A percentile compares a stretch with the other conserved stretches of the same genome.
These are phyloP conservation scores for Xylaria scruposa DNA, from an alignment of 495 filamentous ascomycete species.

Conservation along the genomic window DNA sequence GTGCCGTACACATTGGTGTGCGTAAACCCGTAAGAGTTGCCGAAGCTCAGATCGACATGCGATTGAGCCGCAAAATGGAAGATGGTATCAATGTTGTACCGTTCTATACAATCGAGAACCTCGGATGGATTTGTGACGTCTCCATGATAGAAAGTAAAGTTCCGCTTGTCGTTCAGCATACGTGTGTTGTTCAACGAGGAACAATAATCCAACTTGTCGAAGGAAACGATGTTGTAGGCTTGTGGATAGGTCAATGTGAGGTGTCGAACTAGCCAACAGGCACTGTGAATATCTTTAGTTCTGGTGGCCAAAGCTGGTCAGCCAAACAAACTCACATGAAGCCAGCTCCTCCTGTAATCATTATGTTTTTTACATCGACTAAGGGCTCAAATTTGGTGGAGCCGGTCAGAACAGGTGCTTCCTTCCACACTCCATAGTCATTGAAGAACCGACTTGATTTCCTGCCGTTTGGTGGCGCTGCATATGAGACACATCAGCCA, in stretches of 20 bases:
- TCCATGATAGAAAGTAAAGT: conserved; percentile 78
- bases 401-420: conserved; percentile 68
- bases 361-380: conserved; percentile 70
- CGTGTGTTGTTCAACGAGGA: conserved; percentile 74
- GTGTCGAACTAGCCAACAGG: conserved; percentile 77
- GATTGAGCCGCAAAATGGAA: conserved; percentile 81
- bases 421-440: conserved; percentile 65
- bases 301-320: background rate
- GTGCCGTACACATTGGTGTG: conserved; percentile 76
- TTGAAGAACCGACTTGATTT: conserved; percentile 49
- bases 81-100: conserved; percentile 72
- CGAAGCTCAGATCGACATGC: conserved; percentile 75
- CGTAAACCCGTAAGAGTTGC: conserved; percentile 74
- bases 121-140: conserved; percentile 68
- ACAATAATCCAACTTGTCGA: conserved; percentile 80
- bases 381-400: conserved; percentile 68
- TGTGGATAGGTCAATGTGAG: conserved; percentile 68
- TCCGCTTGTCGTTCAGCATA: conserved; percentile 62
- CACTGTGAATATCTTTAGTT: conserved; percentile 43
- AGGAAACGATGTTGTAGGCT: conserved; percentile 74
- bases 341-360: conserved; percentile 75
- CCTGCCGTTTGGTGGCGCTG: conserved; percentile 32
- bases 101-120: conserved; percentile 64
- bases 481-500: conserved; percentile 12
- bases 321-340: conserved; percentile 64